Evolutionary conservation across 1,284 basidiomycete genomes (phyloP).

Genomic region (Ustilago bromivora): DNA sequence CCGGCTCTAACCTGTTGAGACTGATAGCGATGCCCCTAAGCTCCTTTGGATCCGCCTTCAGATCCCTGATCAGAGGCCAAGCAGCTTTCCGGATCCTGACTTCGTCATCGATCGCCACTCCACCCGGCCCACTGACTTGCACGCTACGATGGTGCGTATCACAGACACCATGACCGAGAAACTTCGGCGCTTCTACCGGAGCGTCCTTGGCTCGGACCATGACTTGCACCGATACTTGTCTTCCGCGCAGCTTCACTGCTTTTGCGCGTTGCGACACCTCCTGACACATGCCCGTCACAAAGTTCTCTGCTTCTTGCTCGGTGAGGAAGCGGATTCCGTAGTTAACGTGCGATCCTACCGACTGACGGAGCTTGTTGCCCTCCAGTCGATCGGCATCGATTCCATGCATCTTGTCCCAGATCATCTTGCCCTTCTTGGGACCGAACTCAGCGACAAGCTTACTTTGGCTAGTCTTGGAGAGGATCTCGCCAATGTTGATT

Average conservation of each 20-base stretch:
- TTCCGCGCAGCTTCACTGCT: slow-evolving; percentile 81
- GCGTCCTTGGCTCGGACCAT: slow-evolving; percentile 88
- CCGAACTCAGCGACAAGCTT: slow-evolving; percentile 77
- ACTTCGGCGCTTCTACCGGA: slow-evolving; percentile 94
- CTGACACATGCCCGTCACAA: slow-evolving; percentile 58
- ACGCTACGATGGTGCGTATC: slow-evolving; percentile 83
- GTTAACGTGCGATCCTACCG: slow-evolving; percentile 50
- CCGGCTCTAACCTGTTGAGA: slow-evolving; percentile 81
- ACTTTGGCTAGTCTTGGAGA: slow-evolving; percentile 27
- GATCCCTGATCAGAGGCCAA: slow-evolving; percentile 79
- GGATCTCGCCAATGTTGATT: slow-evolving; percentile 77
- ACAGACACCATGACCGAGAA: slow-evolving; percentile 91
- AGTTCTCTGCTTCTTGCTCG: slow-evolving; percentile 79
- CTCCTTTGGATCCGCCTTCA: slow-evolving; percentile 84
- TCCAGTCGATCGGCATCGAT: slow-evolving; percentile 83
- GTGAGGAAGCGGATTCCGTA: slow-evolving; percentile 94
- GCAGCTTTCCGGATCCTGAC: slow-evolving; percentile 81
- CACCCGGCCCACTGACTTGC: slow-evolving; percentile 71
- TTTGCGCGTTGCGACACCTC: slow-evolving; percentile 54
- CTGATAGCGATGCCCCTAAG: slow-evolving; percentile 93
- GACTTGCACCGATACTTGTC: slow-evolving; percentile 79
- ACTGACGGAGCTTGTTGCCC: slow-evolving; percentile 69
- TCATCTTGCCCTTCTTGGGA: slow-evolving; percentile 82
- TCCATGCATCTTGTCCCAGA: slow-evolving; percentile 86
- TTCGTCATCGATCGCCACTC: slow-evolving; percentile 78